Percentiles rank a stretch among this genome's conserved stretches.
These are phyloP conservation scores for Psilocybe cubensis DNA, from an alignment of 768 basidiomycete genomes.

Conservation along the genomic window DNA sequence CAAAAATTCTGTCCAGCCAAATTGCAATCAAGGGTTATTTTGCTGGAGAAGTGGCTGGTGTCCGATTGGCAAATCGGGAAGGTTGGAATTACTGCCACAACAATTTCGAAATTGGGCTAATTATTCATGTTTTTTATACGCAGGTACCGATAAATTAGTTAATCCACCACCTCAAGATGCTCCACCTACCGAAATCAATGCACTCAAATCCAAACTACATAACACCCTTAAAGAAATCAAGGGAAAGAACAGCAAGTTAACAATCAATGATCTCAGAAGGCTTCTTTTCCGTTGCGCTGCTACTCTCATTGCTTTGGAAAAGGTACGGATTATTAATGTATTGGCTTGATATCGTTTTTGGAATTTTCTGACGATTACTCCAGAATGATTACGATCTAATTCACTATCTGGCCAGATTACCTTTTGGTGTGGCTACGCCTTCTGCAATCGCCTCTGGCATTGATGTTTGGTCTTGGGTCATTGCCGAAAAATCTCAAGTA, in stretches of 20 bases:
- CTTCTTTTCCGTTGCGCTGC: conserved; percentile 88
- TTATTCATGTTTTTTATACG: not conserved
- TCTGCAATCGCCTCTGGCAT: conserved; percentile 84
- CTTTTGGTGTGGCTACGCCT: conserved; percentile 89
- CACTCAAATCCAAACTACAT: conserved; percentile 69
- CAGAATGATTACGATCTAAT: conserved; percentile 87
- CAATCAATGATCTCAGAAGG: conserved; percentile 81
- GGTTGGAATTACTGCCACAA: conserved; percentile 43
- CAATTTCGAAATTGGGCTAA: not conserved
- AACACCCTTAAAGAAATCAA: conserved; percentile 69
- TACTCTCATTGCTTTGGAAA: conserved; percentile 68
- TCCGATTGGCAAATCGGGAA: conserved; percentile 68
- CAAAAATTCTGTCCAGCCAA: conserved; percentile 82
- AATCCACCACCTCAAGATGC: conserved; percentile 63
- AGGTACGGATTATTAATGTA: conserved; percentile 40
- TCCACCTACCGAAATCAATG: conserved; percentile 62
- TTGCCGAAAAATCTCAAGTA: conserved; percentile 79
- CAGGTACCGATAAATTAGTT: conserved; percentile 63
- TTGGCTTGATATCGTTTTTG: not conserved
- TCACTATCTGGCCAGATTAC: conserved; percentile 84
- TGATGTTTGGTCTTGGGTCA: conserved; percentile 96
- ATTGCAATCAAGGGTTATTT: conserved; percentile 92
- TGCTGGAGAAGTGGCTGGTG: conserved; percentile 83
- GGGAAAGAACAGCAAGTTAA: conserved; percentile 72
- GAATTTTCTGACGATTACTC: not conserved